Conservation (phyloP, 805 yeast genomes). For the Sugiyamaella mastotermitis region DNA sequence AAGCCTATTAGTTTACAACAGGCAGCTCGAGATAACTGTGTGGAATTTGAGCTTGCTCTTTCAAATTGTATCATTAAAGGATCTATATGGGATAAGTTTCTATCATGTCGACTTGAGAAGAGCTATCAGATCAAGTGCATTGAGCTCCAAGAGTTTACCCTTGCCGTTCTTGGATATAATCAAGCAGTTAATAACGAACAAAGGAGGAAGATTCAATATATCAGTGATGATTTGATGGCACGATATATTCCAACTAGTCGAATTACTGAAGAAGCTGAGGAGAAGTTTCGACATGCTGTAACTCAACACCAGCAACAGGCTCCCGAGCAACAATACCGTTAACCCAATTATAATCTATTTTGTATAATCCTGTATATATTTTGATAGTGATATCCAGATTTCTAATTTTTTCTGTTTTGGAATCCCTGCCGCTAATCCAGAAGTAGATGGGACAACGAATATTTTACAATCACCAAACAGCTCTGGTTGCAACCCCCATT, state of each 20-base stretch:
- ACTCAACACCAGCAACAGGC: neutral
- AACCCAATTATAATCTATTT: no score
- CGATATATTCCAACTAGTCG: constrained; percentile 19
- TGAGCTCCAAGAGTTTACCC: constrained; percentile 25
- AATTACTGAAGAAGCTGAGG: constrained; percentile 19
- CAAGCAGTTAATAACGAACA: constrained; percentile 14
- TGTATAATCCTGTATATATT: constrained; percentile 10
- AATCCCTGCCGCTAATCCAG: constrained; percentile 59
- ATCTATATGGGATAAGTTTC: constrained; percentile 19
- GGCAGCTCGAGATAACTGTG: constrained; percentile 30
- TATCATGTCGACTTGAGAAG: constrained; percentile 22
- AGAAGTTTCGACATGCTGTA: constrained; percentile 16
- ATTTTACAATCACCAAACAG: constrained; percentile 29
- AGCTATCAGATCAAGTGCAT: constrained; percentile 24
- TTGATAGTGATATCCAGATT: constrained; percentile 42
- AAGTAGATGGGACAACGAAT: constrained; percentile 65
- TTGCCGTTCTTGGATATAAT: constrained; percentile 23
- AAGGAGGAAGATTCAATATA: constrained; percentile 17
- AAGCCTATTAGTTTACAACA: constrained; percentile 16
- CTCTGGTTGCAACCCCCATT: constrained; percentile 46
- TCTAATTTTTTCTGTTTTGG: constrained; percentile 39
- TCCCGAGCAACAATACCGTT: no score
- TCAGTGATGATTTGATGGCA: constrained; percentile 28
- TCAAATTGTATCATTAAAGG: constrained; percentile 25
- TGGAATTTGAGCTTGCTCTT: constrained; percentile 25